A percentile compares a stretch with the other conserved stretches of the same genome.
These are phyloP conservation scores for Coniella lustricola DNA, from an alignment of 2,329 filamentous ascomycete species.

Conservation along the genomic window DNA sequence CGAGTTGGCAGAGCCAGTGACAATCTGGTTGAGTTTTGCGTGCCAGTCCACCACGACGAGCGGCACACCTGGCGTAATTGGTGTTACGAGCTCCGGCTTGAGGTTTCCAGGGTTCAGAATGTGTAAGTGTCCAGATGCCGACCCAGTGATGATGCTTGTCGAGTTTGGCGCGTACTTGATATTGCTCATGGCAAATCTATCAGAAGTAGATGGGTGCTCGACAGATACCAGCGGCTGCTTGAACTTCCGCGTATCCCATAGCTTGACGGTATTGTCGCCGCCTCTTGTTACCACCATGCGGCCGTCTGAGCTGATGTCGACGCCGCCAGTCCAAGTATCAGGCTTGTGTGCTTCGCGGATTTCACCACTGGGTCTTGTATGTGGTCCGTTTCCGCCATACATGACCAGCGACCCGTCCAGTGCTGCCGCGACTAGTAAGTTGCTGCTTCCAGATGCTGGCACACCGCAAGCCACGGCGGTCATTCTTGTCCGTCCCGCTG, in stretches of 20 bases:
- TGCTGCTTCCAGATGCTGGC: slow-evolving; percentile 67
- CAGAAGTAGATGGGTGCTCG: slow-evolving; percentile 72
- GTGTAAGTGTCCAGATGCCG: slow-evolving; percentile 76
- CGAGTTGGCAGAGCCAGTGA: slow-evolving; percentile 87
- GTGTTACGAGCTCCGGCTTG: slow-evolving; percentile 74
- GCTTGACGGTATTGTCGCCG: slow-evolving; percentile 85
- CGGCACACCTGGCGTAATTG: slow-evolving; percentile 77
- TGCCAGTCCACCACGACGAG: slow-evolving; percentile 89
- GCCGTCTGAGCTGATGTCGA: slow-evolving; percentile 87
- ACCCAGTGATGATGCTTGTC: slow-evolving; percentile 82
- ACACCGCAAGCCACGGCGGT: slow-evolving; percentile 84
- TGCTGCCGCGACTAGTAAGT: slow-evolving; percentile 72
- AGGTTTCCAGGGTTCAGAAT: slow-evolving; percentile 92
- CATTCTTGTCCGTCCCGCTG: slow-evolving; percentile 87
- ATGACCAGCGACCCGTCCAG: slow-evolving; percentile 86
- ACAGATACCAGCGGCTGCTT: slow-evolving; percentile 79
- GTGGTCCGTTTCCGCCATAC: slow-evolving; percentile 87
- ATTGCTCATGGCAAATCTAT: slow-evolving; percentile 75
- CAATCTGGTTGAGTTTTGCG: slow-evolving; percentile 87
- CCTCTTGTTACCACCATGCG: slow-evolving; percentile 85
- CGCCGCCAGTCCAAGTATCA: slow-evolving; percentile 83
- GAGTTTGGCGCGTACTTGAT: slow-evolving; percentile 85
- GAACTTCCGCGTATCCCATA: slow-evolving; percentile 97
- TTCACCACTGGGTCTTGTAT: slow-evolving; percentile 72
- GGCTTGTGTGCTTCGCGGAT: slow-evolving; percentile 74